Percentiles rank a stretch among this genome's conserved stretches.
Evolutionary conservation across 176 grass and related monocot genomes (phyloP).

Genomic region (Avena sativa): DNA sequence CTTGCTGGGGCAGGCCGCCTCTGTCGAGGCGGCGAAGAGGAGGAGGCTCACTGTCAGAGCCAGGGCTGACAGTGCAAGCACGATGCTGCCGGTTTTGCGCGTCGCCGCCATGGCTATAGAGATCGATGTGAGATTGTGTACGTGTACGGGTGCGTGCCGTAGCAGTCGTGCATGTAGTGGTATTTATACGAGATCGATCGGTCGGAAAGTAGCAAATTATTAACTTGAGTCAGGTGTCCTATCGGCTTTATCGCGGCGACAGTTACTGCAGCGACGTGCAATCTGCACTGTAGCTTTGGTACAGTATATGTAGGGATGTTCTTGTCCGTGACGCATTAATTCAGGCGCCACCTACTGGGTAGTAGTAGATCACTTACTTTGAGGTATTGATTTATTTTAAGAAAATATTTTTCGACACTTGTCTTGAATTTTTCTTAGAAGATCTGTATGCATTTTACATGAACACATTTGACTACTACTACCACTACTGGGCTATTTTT

Average conservation of each 20-base stretch:
- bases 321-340: not conserved
- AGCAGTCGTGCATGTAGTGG: not conserved
- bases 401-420: too few relatives aligned
- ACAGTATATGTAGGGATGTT: not conserved
- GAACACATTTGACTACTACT: too few relatives aligned
- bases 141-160: not conserved
- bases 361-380: not conserved
- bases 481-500: too few relatives aligned
- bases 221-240: not conserved
- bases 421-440: too few relatives aligned
- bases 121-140: not conserved
- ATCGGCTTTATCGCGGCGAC: slow-evolving; percentile 20
- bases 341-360: not conserved
- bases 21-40: not conserved
- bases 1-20: slow-evolving; percentile 29
- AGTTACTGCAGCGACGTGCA: slow-evolving; percentile 9
- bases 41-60: not conserved
- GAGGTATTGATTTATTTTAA: not conserved
- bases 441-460: too few relatives aligned
- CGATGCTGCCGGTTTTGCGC: not conserved
- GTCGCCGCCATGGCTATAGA: not conserved
- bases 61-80: not conserved
- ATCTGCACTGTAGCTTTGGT: not conserved
- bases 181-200: slow-evolving; percentile 19
- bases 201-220: not conserved